Base-by-base conservation (phyloP, 2,329 filamentous ascomycete genomes). In the Plenodomus lindquistii region DNA sequence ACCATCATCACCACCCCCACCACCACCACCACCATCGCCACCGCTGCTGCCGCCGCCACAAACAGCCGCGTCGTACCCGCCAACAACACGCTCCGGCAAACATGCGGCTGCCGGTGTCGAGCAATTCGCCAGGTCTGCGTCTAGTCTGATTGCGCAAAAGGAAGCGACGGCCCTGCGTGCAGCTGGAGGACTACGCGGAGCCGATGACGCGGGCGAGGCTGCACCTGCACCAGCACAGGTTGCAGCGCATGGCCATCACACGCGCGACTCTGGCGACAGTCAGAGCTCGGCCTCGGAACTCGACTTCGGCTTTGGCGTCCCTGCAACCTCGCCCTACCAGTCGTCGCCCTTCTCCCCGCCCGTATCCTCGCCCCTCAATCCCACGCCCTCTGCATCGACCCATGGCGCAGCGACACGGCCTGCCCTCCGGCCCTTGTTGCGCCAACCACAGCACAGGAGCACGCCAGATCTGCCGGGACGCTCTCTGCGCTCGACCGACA, bases 61-160 rank as follows among this genome's bases (percentile, higher is more conserved):
- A 37, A 63, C 59, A 46, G 46, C 52, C 36, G 53, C 54, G 27
- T 62, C 63, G 17, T 50, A 50, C 43, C 37, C 54, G 27, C 54
- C 56, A 42, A 52, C 49, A 16, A 52, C 44, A 40, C 48, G 49
- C 21, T 59, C 49, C 16, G 41, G 35, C 9, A 36, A 37, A 18
- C 52, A 50, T 36, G 48, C 54, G 19, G 40, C 43, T 19, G 52
- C 22, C 40, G 41, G 58, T 4, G 39, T 44, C 19, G 56, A 62
- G 46, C 64, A 69, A 48, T 57, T 50, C 39, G 63, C 60, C 19
- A 59, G 58, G 19, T 59, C 63, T 7, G 45, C 44, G 9, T 49
- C 54, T 8, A 61, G 46, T 42, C 38, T 64, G 37, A 40, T 48
- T 38, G 60, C 62, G 8, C 66, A 63, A 43, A 55, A 48, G 36